phyloP scores from a whole-genome alignment of 1,139 yeast species.

The Candida freyschussii region DNA sequence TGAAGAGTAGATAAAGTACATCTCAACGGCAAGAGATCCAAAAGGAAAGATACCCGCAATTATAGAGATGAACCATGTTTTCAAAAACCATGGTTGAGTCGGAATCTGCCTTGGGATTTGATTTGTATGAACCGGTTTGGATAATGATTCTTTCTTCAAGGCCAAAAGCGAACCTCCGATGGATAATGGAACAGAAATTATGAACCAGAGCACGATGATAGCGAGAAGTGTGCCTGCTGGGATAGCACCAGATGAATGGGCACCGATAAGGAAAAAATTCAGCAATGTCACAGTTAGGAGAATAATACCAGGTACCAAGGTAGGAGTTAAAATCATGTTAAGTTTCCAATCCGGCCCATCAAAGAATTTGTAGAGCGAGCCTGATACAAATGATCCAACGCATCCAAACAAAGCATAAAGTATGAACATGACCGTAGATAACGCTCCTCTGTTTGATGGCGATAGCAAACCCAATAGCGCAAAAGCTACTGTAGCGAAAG shows the following conservation, averaged over 20 bases:
- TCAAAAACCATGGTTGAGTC: constrained; percentile 79
- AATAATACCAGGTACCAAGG: constrained; percentile 75
- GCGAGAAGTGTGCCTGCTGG: constrained; percentile 90
- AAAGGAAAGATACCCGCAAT: constrained; percentile 92
- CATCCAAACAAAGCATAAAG: constrained; percentile 75
- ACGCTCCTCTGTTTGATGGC: constrained; percentile 92
- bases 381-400: constrained; percentile 82
- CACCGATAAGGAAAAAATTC: constrained; percentile 78
- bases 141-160: constrained; percentile 53
- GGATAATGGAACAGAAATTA: constrained; percentile 80
- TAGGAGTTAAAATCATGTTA: constrained; percentile 78
- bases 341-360: constrained; percentile 91
- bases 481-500: constrained; percentile 65
- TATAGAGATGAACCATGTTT: constrained; percentile 59
- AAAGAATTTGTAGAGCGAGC: constrained; percentile 79
- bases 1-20: constrained; percentile 81
- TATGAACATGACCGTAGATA: constrained; percentile 84
- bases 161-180: constrained; percentile 76
- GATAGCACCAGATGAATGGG: constrained; percentile 87
- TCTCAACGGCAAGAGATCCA: constrained; percentile 90
- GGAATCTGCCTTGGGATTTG: constrained; percentile 98
- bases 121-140: constrained; percentile 74
- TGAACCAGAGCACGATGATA: constrained; percentile 77
- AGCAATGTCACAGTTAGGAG: constrained; percentile 60
- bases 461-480: constrained; percentile 88